Conservation (phyloP, 73 alveolate species). For the Paramecium sonneborni region DNA sequence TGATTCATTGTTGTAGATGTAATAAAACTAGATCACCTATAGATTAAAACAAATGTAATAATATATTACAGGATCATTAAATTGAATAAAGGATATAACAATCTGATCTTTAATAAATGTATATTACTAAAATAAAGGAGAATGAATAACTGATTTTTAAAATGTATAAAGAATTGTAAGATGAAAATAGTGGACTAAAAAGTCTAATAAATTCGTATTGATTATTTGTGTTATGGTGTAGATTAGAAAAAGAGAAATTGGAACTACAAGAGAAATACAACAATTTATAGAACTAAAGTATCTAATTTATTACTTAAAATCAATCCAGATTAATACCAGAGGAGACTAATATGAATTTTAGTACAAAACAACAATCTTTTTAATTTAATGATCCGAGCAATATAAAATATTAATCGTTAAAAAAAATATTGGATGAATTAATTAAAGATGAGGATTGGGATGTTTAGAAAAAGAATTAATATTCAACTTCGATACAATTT, state of each 20-base stretch:
- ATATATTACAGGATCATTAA: background rate
- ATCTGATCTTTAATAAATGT: background rate
- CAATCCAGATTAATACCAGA: background rate
- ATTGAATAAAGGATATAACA: background rate
- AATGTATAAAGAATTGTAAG: background rate
- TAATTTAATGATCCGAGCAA: background rate
- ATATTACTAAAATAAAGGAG: background rate
- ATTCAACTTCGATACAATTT: background rate
- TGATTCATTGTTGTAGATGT: background rate
- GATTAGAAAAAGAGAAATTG: background rate
- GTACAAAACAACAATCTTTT: background rate
- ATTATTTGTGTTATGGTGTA: background rate
- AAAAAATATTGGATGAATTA: background rate
- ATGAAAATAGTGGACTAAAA: background rate
- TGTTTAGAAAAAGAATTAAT: background rate
- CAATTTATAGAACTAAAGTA: background rate
- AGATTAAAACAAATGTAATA: background rate
- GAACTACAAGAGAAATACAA: background rate
- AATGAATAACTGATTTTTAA: background rate
- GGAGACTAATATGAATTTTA: background rate
- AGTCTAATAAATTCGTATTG: background rate
- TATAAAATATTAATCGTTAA: slow-evolving; percentile 3
- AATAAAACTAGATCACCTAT: background rate
- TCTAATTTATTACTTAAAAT: background rate
- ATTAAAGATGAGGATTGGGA: background rate